Conservation (phyloP, 192 early-diverging fungal genomes). For the Backusella tuberculispora region DNA sequence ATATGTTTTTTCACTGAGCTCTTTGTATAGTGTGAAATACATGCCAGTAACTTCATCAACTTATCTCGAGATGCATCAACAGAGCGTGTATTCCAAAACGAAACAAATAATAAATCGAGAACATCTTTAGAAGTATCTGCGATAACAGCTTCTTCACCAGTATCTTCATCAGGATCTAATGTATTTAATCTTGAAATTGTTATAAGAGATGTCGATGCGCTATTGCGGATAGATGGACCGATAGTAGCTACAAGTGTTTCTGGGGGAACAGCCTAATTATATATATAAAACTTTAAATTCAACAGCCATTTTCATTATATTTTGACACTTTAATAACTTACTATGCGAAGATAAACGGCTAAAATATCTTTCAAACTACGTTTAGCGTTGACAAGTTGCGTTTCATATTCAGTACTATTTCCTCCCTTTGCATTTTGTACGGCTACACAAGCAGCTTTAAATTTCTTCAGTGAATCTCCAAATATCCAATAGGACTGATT, state of each 20-base stretch:
- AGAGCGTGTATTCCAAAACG: slow-evolving; percentile 25
- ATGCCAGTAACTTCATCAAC: slow-evolving; percentile 21
- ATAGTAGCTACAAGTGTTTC: slow-evolving; percentile 34
- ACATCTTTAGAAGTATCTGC: slow-evolving; percentile 23
- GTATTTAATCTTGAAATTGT: neutral
- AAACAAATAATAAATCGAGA: slow-evolving; percentile 28
- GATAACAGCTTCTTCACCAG: slow-evolving; percentile 22
- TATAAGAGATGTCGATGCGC: neutral
- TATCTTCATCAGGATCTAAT: neutral
- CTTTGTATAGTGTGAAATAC: slow-evolving; percentile 20
- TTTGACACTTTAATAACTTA: slow-evolving; percentile 4
- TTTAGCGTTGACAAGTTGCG: slow-evolving; percentile 31
- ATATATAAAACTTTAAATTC: neutral
- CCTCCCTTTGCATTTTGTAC: neutral
- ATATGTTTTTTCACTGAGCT: slow-evolving; percentile 21
- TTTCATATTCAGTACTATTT: slow-evolving; percentile 24
- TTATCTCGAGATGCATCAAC: slow-evolving; percentile 12
- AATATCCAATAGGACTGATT: slow-evolving; percentile 46
- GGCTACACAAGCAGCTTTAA: slow-evolving; percentile 26
- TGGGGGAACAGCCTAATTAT: slow-evolving; percentile 28
- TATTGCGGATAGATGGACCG: slow-evolving; percentile 27
- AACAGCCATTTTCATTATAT: neutral
- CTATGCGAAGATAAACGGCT: slow-evolving; percentile 36
- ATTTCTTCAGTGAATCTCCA: slow-evolving; percentile 37
- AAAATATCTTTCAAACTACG: slow-evolving; percentile 37